phyloP scores from a whole-genome alignment of 1,284 basidiomycete species.

The Bondarzewia mesenterica region DNA sequence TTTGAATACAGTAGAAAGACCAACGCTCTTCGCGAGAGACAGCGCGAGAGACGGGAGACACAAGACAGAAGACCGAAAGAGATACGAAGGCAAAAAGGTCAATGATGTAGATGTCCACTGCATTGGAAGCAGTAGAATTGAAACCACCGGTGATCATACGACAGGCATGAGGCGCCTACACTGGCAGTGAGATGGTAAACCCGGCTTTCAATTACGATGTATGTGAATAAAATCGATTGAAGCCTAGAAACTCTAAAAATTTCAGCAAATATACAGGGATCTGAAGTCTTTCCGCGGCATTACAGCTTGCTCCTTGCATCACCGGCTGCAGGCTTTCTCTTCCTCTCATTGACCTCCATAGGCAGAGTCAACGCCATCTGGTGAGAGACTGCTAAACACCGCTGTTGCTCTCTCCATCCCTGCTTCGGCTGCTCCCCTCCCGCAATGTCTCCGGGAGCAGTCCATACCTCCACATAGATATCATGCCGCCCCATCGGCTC shows the following conservation, averaged over 20 bases:
- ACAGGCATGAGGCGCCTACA: too few species aligned
- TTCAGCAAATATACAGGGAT: not conserved
- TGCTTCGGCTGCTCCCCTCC: conserved; percentile 27
- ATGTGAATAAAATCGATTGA: too few species aligned
- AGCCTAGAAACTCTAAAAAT: too few species aligned
- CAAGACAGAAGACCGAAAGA: too few species aligned
- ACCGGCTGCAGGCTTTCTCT: conserved; percentile 16
- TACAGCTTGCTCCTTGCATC: not conserved
- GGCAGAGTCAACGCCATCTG: conserved; percentile 51
- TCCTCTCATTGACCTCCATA: conserved; percentile 33
- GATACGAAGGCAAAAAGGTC: too few species aligned
- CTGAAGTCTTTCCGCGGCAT: not conserved
- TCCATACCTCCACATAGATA: conserved; percentile 51
- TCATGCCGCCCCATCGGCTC: conserved; percentile 50
- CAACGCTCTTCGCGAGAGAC: too few species aligned
- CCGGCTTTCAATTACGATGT: not conserved
- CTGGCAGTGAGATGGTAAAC: not conserved
- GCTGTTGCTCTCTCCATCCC: conserved; percentile 51
- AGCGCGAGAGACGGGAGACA: too few species aligned
- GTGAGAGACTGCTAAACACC: conserved; percentile 51
- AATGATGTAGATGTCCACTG: too few species aligned
- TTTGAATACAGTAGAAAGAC: too few species aligned
- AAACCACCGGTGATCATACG: too few species aligned
- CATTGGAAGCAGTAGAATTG: too few species aligned
- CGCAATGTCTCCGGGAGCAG: conserved; percentile 46